Percentiles rank a stretch among this genome's conserved stretches.
phyloP scores from a whole-genome alignment of 768 basidiomycete genomes.

The Pholiota microspora region DNA sequence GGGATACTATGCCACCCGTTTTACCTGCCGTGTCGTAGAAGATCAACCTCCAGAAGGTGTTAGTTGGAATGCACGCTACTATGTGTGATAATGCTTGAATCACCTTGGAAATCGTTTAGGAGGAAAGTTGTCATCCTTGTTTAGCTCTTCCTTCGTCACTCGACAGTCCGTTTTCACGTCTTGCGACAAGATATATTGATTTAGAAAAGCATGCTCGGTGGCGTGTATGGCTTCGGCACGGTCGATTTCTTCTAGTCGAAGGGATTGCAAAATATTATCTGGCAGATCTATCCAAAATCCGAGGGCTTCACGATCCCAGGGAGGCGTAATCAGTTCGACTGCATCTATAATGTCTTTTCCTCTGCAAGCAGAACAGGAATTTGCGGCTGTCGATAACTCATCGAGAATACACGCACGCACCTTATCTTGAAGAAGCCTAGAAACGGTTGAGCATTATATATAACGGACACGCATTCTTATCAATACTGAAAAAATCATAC shows the following conservation, averaged over 20 bases:
- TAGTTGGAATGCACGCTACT: no score
- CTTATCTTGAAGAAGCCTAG: slow-evolving; percentile 77
- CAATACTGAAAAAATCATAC: no score
- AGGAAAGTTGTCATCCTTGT: slow-evolving; percentile 44
- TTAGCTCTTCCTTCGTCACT: slow-evolving; percentile 72
- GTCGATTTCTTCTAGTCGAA: slow-evolving; percentile 54
- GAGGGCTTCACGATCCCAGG: slow-evolving; percentile 70
- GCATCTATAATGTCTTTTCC: slow-evolving; percentile 66
- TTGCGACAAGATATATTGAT: slow-evolving; percentile 64
- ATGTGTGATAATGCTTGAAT: background rate
- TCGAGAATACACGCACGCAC: slow-evolving; percentile 26
- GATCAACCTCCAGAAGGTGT: no score
- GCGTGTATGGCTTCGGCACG: slow-evolving; percentile 83
- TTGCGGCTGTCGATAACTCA: no score
- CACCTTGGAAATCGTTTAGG: slow-evolving; percentile 68
- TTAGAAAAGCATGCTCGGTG: slow-evolving; percentile 81
- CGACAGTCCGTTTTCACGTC: slow-evolving; percentile 87
- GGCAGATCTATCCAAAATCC: slow-evolving; percentile 84
- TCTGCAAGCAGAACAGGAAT: no score
- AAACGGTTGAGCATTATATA: no score
- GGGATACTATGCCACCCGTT: slow-evolving; percentile 69
- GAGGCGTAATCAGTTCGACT: slow-evolving; percentile 74
- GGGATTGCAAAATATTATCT: slow-evolving; percentile 43
- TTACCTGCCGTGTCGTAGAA: slow-evolving; percentile 76
- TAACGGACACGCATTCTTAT: no score